Evolutionary conservation across 2,329 filamentous ascomycete species (phyloP), one percentile per base, ranked within the genome.

Genomic region (Camillea tinctor): DNA sequence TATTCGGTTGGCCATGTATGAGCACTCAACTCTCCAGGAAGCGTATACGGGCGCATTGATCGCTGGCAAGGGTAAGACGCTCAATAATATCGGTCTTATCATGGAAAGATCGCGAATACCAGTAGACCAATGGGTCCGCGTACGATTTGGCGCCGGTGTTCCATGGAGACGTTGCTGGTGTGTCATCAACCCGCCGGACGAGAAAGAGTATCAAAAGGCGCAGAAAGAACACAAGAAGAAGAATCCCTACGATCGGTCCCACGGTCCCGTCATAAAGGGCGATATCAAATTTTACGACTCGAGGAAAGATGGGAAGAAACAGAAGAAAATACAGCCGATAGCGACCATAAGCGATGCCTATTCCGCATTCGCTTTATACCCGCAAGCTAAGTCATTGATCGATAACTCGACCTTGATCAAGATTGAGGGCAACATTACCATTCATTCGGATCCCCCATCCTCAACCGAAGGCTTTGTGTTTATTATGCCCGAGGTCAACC

Each of bases 91-190:
- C 72, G 90, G 89, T 67, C 77, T 88, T 23, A 94, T 99, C 66
- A 90, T 98, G 84, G 92, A 96, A 68, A 87, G 91, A 53, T 84
- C 90, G 20, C 88, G 84, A 59, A 84, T 91, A 68, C 89, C 88
- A 68, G 86, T 91, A 49, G 93, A 96, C 73, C 93, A 96, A 71
- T 99, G 95, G 95, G 93, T 93, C 19, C 85, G 95, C 64, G 95
- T 99, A 55, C 85, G 95, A 61, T 99, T 99, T 70, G 95, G 95
- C 49, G 93, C 95, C 30, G 95, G 95, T 52, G 96, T 95, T 9
- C 93, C 94, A 0, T 99, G 95, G 95, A 88, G 91, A 72, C 89
- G 94, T 48, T 99, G 93, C 76, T 99, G 94, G 93, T 97, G 93
- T 75, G 93, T 98, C 57, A 91, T 98, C 60, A 86, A 87, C 6